Percentiles rank a stretch among this genome's conserved stretches.
Conservation (phyloP, 305 asterid genomes). For the Ajuga reptans region DNA sequence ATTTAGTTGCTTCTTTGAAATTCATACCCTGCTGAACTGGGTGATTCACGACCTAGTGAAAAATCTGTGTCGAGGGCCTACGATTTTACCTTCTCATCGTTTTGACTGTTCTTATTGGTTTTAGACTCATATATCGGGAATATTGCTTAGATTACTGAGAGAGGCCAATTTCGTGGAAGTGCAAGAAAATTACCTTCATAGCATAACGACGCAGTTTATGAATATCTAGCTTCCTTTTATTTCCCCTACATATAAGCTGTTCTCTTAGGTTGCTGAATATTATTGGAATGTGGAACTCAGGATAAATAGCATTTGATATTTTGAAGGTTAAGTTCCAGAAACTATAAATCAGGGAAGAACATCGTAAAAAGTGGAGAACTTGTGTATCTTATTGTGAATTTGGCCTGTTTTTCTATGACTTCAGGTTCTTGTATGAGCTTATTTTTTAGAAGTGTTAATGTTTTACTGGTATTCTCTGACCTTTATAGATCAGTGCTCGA, state of each 20-base stretch:
- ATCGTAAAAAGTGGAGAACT: not conserved
- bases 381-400: not conserved
- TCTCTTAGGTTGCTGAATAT: not conserved
- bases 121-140: not conserved
- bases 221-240: not conserved
- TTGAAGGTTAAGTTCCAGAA: constrained; percentile 9
- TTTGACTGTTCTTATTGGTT: not conserved
- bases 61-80: not conserved
- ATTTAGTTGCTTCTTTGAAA: not conserved
- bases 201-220: not conserved
- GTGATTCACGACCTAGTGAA: not conserved
- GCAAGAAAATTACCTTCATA: not conserved
- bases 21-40: not conserved
- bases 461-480: too few relatives aligned
- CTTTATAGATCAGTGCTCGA: not conserved
- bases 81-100: not conserved
- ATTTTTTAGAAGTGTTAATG: too few relatives aligned
- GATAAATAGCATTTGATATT: not conserved
- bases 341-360: not conserved
- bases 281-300: not conserved
- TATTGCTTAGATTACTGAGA: not conserved
- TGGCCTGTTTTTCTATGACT: constrained; percentile 4
- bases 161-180: constrained; percentile 2
- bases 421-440: not conserved
- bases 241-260: not conserved